Conservation (phyloP, 1,139 yeast genomes). For the Saccharomycopsis hybrid region DNA sequence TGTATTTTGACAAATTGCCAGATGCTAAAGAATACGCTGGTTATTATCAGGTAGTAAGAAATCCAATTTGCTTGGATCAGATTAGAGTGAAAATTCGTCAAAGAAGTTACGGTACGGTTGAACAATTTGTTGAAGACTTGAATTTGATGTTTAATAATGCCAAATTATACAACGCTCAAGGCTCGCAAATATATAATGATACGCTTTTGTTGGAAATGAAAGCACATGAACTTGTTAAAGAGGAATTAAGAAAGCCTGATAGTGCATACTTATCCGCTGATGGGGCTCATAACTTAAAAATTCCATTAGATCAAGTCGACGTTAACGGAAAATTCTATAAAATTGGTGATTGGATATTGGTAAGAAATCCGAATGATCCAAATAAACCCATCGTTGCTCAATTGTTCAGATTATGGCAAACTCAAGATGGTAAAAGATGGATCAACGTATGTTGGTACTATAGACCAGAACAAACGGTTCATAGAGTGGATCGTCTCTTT, state of each 20-base stretch:
- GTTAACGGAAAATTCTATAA: conserved; percentile 66
- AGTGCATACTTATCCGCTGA: conserved; percentile 67
- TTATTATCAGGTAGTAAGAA: conserved; percentile 55
- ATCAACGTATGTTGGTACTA: conserved; percentile 97
- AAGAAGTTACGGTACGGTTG: conserved; percentile 72
- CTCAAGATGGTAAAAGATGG: conserved; percentile 75
- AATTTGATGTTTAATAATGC: conserved; percentile 70
- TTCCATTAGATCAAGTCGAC: conserved; percentile 71
- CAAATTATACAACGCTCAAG: conserved; percentile 56
- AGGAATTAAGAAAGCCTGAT: conserved; percentile 77
- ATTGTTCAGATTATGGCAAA: conserved; percentile 84
- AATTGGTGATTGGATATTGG: conserved; percentile 93
- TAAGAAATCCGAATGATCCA: conserved; percentile 80
- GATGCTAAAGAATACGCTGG: conserved; percentile 60
- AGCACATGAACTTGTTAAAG: conserved; percentile 54
- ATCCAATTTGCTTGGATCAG: conserved; percentile 77
- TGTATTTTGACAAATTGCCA: conserved; percentile 76
- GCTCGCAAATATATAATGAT: conserved; percentile 51
- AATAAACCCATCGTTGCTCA: conserved; percentile 91
- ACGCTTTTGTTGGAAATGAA: conserved; percentile 55
- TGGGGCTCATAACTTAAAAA: conserved; percentile 44
- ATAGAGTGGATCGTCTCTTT: conserved; percentile 80
- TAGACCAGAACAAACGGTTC: conserved; percentile 96
- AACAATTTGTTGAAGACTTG: conserved; percentile 70
- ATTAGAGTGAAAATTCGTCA: conserved; percentile 81